These are phyloP conservation scores for Cyberlindnera samutprakarnensis DNA, from an alignment of 805 yeast species.

Conservation along the genomic window DNA sequence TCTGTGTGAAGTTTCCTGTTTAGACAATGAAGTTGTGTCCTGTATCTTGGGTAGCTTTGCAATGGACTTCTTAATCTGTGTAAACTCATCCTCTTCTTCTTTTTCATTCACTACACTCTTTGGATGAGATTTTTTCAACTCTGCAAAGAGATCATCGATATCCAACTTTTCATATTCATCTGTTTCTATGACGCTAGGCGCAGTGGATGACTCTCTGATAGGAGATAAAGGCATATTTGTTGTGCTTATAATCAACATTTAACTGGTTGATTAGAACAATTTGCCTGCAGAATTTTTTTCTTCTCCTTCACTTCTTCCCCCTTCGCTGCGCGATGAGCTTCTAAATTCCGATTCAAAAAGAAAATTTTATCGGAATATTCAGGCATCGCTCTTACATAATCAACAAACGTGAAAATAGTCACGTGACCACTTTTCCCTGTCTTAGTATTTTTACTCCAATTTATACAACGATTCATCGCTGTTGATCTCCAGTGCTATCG, in stretches of 20 bases:
- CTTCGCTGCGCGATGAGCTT: no score
- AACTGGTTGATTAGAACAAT: background rate
- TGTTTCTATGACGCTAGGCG: conserved; percentile 4
- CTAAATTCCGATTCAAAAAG: no score
- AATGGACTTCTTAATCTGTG: conserved; percentile 28
- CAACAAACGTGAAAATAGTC: no score
- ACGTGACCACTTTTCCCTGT: no score
- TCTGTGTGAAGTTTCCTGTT: conserved; percentile 1
- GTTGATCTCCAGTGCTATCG: conserved; percentile 26
- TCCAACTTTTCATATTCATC: conserved; percentile 15
- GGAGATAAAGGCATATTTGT: conserved; percentile 3
- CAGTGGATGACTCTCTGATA: conserved; percentile 9
- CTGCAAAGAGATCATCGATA: conserved; percentile 28
- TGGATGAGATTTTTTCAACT: conserved; percentile 15
- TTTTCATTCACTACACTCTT: conserved; percentile 17
- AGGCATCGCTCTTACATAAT: no score
- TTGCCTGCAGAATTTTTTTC: no score
- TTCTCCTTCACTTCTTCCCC: no score
- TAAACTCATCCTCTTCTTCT: conserved; percentile 23
- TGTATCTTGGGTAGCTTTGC: conserved; percentile 34
- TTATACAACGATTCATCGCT: conserved; percentile 3
- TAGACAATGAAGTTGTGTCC: conserved; percentile 5
- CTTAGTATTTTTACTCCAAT: no score
- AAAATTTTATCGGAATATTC: no score
- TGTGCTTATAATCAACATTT: background rate